Evolutionary conservation across 2,329 filamentous ascomycete species (phyloP).

Genomic region (Aspergillus flavus): DNA sequence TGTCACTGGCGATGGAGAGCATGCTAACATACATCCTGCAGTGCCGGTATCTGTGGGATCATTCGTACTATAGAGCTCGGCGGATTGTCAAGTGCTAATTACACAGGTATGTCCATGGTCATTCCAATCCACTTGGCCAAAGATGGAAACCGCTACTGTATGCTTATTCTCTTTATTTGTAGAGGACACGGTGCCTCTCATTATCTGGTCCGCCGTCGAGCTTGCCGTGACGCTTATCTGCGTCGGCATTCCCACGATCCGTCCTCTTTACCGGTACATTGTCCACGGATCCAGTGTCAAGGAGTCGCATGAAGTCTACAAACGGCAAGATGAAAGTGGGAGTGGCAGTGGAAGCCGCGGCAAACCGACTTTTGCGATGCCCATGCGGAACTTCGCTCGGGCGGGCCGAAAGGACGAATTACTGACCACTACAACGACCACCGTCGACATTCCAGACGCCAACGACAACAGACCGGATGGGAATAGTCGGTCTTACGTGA

Average conservation of each 20-base stretch:
- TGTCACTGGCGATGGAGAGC: neutral
- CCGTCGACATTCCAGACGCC: neutral
- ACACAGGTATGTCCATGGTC: constrained; percentile 15
- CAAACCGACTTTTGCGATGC: neutral
- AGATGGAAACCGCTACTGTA: neutral
- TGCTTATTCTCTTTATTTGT: too few relatives aligned
- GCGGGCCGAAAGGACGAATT: neutral
- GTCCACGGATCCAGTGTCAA: constrained; percentile 15
- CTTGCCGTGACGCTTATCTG: constrained; percentile 29
- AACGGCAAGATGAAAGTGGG: neutral
- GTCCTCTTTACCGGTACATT: constrained; percentile 25
- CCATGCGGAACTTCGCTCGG: neutral
- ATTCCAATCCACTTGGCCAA: neutral
- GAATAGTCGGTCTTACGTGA: neutral
- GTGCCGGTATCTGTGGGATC: constrained; percentile 20
- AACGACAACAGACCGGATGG: neutral
- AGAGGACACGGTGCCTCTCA: constrained; percentile 28
- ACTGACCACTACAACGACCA: neutral
- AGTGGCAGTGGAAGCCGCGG: neutral
- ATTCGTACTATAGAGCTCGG: constrained; percentile 20
- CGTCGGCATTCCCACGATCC: constrained; percentile 31
- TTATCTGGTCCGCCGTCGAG: constrained; percentile 29
- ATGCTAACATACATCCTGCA: neutral
- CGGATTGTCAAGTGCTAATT: constrained; percentile 20
- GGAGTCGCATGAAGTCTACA: constrained; percentile 2